Base-by-base conservation (phyloP, 164 flowering plant genomes). In the Dillenia suffruticosa region DNA sequence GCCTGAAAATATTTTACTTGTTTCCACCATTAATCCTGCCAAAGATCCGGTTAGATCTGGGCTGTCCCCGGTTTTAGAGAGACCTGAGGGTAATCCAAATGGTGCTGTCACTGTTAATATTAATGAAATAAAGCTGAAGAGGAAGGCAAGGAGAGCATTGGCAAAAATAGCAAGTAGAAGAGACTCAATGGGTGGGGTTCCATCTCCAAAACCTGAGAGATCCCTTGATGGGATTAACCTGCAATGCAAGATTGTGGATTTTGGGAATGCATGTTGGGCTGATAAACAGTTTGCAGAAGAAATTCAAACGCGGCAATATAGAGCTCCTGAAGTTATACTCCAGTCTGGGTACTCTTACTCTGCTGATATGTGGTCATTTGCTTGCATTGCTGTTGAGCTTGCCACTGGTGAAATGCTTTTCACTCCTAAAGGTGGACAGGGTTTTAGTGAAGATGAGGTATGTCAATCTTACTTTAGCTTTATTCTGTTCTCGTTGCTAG, bases 291-390 rank as follows among this genome's bases (percentile, higher is more conserved):
- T 89, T 63, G 69, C 83, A 40, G 88, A 83, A 46, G 97, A 87
- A 32, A 89, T 93, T 71, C 98, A 93, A 62, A 93, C 98, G 22
- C 81, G 96, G 73, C 97, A 93, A 71, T 93, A 93, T 66, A 82
- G 96, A 76, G 92, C 98, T 67, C 98, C 98, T 59, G 98, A 93
- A 76, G 95, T 90, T 62, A 78, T 93, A 63, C 70, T 93, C 12
- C 82, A 76, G 50, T 67, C 94, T 52, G 91, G 94, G 9, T 93
- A 93, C 70, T 80, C 92, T 19, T 81, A 66, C 59, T 70, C 97
- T 48, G 89, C 78, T 71, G 98, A 93, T 64, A 85, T 93, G 85
- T 93, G 98, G 98, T 93, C 98, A 45, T 90, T 93, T 74, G 98
- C 89, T 69, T 93, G 98, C 76, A 85, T 73, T 52, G 88, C 91